A percentile compares a stretch with the other conserved stretches of the same genome.
Conservation (phyloP, 176 grass and related monocot genomes). For the Zea luxurians region DNA sequence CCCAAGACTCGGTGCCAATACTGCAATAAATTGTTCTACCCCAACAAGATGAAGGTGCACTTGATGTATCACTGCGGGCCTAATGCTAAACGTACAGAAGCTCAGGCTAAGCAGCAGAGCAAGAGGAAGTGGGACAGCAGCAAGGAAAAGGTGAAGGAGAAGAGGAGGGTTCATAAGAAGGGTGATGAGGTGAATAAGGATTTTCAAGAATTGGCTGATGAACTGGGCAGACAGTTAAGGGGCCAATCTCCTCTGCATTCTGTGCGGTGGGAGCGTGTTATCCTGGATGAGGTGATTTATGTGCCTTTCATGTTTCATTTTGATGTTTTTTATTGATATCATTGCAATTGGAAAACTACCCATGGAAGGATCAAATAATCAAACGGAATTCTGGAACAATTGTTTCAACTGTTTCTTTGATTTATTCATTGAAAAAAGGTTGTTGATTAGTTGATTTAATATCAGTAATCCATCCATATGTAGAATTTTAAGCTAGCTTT, state of each 20-base stretch:
- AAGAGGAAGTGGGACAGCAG: conserved; percentile 51
- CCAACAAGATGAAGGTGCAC: conserved; percentile 47
- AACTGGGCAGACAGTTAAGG: conserved; percentile 7
- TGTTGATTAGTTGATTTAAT: conserved; percentile 10
- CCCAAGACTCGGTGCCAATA: conserved; percentile 66
- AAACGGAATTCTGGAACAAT: not conserved
- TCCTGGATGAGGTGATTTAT: conserved; percentile 86
- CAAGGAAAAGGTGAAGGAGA: conserved; percentile 22
- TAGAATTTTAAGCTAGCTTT: conserved; percentile 20
- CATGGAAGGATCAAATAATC: not conserved
- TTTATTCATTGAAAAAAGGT: not conserved
- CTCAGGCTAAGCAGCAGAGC: conserved; percentile 75
- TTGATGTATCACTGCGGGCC: conserved; percentile 83
- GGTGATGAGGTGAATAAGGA: conserved; percentile 17
- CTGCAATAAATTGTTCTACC: conserved; percentile 53
- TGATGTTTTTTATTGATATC: not conserved
- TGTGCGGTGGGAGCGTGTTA: conserved; percentile 83
- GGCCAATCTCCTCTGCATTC: conserved; percentile 70
- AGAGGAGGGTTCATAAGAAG: not conserved
- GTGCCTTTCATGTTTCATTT: not conserved
- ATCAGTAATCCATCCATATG: not conserved
- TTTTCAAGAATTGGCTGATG: conserved; percentile 17
- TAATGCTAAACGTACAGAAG: conserved; percentile 69
- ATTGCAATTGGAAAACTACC: not conserved
- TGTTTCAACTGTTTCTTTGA: not conserved